Conservation (phyloP, 2,329 filamentous ascomycete genomes). For the Claviceps fusiformis region DNA sequence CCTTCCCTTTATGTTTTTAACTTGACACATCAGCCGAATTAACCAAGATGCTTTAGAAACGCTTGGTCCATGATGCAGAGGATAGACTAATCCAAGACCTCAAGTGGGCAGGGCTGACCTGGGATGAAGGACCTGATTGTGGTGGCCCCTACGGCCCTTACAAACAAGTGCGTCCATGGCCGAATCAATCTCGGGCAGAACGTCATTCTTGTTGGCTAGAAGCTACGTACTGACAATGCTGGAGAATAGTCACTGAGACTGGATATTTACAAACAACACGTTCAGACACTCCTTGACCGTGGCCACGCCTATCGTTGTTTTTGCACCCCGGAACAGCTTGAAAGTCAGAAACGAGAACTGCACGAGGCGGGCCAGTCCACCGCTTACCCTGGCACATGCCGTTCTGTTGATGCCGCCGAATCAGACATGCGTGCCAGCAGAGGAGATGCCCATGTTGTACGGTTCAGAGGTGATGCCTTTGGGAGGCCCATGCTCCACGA, state of each 20-base stretch:
- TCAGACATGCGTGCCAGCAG: conserved; percentile 55
- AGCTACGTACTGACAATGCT: background rate
- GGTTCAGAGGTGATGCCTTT: conserved; percentile 49
- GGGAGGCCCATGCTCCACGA: conserved; percentile 58
- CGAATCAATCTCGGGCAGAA: too few relatives aligned
- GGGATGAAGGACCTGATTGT: conserved; percentile 86
- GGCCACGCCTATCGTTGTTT: conserved; percentile 88
- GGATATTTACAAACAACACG: conserved; percentile 56
- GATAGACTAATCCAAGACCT: conserved; percentile 64
- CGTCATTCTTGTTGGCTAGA: too few relatives aligned
- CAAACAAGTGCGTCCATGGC: conserved; percentile 46
- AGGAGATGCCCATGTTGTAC: conserved; percentile 62
- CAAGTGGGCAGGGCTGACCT: conserved; percentile 75
- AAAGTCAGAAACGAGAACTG: conserved; percentile 49
- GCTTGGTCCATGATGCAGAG: conserved; percentile 71
- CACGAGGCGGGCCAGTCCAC: conserved; percentile 35
- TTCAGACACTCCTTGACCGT: conserved; percentile 51
- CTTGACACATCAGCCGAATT: background rate
- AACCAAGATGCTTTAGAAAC: conserved; percentile 39
- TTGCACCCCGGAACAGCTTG: conserved; percentile 60
- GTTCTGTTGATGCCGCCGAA: conserved; percentile 49
- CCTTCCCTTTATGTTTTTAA: too few relatives aligned
- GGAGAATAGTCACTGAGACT: conserved; percentile 60
- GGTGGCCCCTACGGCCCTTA: conserved; percentile 78
- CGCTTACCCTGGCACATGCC: conserved; percentile 53